Evolutionary conservation across 345 rosid genomes (phyloP), one percentile per base, ranked within the genome.

Genomic region (Euphorbia tirucalli): DNA sequence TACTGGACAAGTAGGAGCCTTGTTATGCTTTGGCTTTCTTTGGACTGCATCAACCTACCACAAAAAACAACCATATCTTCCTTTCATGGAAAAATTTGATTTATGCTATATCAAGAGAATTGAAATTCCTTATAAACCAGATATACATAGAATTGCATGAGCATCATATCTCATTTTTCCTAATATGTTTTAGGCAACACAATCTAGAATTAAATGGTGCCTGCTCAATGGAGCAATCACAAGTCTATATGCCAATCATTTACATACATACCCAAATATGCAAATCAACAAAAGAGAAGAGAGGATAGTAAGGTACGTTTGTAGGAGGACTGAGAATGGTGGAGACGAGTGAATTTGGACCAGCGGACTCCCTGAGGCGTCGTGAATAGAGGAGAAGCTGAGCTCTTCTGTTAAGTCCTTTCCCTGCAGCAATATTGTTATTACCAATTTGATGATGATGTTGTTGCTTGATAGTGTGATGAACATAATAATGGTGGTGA

Each of bases 321-420:
- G 61, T 16, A 35, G 67, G 11, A 32, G 77, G 74, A 16, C 54
- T 81, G 30, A 57, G 75, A 8, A 71, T 50, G 35, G 39, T 65
- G 32, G 80, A 49, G 59, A 82, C 54, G 46, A 41, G 19, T 39
- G 84, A 74, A 64, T 77, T 66, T 55, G 79, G 68, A 30, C 71
- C 31, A 11, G 81, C 85, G 25, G 87, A 69, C 24, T 66, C 75
- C 57, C 83, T 75, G 7, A 86, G 85, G 62, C 69, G 31, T 41
- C 58, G 80, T 10, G 81, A 74, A 68, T 85, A 83, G 4, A 50
- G 79, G 54, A 86, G 92, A 66, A 86, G 88, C 80, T 83, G 76
- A 27, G 89, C 85, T 64, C 76, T 85, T 64, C 87, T 79, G 58
- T 67, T 57, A 44, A 68, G 71, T 31, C 86, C 84, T 73, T 80